These are phyloP conservation scores for Oidiodendron maius DNA, from an alignment of 495 filamentous ascomycete genomes.

Conservation along the genomic window DNA sequence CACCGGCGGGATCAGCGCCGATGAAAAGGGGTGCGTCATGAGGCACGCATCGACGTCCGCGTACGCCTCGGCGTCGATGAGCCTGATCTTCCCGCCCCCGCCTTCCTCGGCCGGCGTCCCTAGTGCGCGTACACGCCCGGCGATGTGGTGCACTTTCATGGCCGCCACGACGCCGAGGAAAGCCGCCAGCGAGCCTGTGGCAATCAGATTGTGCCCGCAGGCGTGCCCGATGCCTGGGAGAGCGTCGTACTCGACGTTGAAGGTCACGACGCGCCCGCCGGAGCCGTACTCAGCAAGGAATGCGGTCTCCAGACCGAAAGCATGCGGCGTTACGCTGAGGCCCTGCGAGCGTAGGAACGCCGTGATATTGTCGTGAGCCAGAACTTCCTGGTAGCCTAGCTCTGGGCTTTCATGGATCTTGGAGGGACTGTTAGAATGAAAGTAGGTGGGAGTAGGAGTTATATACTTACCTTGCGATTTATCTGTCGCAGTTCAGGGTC, in stretches of 20 bases:
- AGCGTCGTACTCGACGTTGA: constrained; percentile 49
- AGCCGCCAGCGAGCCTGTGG: constrained; percentile 53
- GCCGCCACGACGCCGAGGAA: constrained; percentile 50
- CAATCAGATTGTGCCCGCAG: constrained; percentile 67
- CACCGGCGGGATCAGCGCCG: constrained; percentile 20
- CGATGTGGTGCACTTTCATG: constrained; percentile 38
- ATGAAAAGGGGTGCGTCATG: constrained; percentile 50
- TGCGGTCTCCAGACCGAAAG: constrained; percentile 49
- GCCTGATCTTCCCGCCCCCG: constrained; percentile 61
- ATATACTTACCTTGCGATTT: neutral
- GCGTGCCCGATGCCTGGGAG: constrained; percentile 51
- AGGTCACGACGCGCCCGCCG: constrained; percentile 43
- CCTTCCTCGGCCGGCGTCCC: constrained; percentile 69
- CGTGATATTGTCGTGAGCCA: constrained; percentile 53
- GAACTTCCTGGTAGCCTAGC: constrained; percentile 49
- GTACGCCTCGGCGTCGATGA: constrained; percentile 59
- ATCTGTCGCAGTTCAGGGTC: neutral
- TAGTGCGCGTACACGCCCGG: constrained; percentile 55
- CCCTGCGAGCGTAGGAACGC: constrained; percentile 44
- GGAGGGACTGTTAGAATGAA: constrained; percentile 21
- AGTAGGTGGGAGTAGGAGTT: neutral
- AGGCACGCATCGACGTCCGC: constrained; percentile 57
- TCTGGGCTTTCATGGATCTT: constrained; percentile 59
- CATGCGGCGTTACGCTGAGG: constrained; percentile 47
- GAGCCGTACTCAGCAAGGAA: constrained; percentile 48